Conservation (phyloP, 176 grass and related monocot species). For the Carex kokanica region DNA sequence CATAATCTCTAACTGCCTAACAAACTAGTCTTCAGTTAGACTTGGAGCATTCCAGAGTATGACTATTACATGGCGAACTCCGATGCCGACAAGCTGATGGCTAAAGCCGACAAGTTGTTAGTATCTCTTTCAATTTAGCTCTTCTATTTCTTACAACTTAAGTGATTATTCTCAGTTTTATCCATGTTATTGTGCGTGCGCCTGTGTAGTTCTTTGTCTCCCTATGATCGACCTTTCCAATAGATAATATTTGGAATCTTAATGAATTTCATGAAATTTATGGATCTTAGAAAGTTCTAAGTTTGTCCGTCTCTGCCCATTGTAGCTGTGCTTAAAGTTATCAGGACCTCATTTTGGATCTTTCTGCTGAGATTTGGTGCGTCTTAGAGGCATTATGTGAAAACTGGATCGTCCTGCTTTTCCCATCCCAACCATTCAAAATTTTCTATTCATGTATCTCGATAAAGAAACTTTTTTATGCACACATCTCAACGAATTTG, state of each 20-base stretch:
- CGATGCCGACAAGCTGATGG: conserved; percentile 82
- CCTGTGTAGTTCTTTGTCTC: neutral
- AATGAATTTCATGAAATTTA: neutral
- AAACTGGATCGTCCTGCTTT: no score
- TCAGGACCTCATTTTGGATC: neutral
- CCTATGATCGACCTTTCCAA: neutral
- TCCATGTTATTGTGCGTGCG: neutral
- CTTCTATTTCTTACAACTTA: neutral
- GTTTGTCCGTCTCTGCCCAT: neutral
- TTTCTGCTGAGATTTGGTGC: neutral
- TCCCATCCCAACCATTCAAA: no score
- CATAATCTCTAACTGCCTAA: no score
- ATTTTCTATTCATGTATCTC: no score
- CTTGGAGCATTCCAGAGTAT: no score
- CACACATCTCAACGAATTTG: no score
- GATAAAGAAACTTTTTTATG: no score
- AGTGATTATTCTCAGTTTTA: neutral
- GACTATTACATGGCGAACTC: no score
- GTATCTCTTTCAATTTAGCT: neutral
- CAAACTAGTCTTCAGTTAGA: no score
- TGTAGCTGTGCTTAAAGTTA: neutral
- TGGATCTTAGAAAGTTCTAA: neutral
- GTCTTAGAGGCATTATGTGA: neutral
- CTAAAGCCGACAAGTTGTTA: conserved; percentile 90
- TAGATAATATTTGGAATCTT: neutral